phyloP scores from a whole-genome alignment of 2,329 filamentous ascomycete species.

The Ceratocystis variospora region DNA sequence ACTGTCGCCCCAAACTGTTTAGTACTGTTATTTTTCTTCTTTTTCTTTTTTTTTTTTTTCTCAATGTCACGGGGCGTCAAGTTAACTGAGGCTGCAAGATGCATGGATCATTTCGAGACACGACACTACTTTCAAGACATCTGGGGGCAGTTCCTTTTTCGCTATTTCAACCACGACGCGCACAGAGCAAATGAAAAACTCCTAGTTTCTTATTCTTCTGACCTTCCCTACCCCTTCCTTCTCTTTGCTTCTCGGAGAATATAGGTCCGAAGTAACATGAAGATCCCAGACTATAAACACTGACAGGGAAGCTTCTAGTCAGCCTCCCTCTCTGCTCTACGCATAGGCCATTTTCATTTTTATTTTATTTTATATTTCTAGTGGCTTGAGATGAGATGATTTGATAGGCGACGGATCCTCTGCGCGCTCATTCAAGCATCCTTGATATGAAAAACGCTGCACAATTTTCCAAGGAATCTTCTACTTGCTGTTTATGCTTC shows the following conservation, averaged over 20 bases:
- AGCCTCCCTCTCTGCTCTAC: background rate
- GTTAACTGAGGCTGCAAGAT: background rate
- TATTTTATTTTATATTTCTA: background rate
- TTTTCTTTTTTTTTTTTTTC: background rate
- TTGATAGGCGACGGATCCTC: conserved; percentile 13
- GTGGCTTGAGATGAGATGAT: conserved; percentile 16
- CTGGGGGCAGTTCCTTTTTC: background rate
- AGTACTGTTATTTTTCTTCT: background rate
- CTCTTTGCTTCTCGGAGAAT: background rate
- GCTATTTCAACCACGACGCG: background rate
- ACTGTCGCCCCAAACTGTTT: background rate
- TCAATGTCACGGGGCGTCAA: background rate
- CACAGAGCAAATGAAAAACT: background rate
- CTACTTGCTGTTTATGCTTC: background rate
- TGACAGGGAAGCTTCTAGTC: conserved; percentile 5
- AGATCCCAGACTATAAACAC: background rate
- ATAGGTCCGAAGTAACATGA: conserved; percentile 5
- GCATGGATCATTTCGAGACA: background rate
- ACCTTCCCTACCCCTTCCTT: background rate
- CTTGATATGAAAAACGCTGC: background rate
- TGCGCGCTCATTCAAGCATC: background rate
- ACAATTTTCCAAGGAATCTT: background rate
- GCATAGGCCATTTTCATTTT: background rate
- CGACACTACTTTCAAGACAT: background rate
- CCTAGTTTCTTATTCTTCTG: background rate